A percentile compares a stretch with the other conserved stretches of the same genome.
These are phyloP conservation scores for Eucalyptus brandiana DNA, from an alignment of 345 rosid genomes.

Conservation along the genomic window DNA sequence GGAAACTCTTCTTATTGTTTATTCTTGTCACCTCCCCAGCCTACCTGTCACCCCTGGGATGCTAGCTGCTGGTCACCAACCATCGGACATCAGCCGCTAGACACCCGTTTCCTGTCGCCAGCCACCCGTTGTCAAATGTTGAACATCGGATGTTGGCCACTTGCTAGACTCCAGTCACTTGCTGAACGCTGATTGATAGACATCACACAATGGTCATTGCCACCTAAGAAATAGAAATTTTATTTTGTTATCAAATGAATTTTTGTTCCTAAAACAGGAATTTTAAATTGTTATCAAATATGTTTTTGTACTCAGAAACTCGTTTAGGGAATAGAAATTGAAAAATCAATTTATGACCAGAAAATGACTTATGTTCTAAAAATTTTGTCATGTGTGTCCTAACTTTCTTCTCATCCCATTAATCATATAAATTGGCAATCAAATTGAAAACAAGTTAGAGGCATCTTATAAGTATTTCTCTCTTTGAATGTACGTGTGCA, in stretches of 20 bases:
- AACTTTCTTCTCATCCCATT: neutral
- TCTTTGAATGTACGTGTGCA: neutral
- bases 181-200: accelerated
- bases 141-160: no score
- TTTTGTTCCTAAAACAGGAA: accelerated
- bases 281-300: no score
- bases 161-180: accelerated
- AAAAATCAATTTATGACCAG: no score
- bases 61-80: accelerated
- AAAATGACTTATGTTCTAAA: no score
- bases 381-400: no score
- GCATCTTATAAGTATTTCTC: neutral
- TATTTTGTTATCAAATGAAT: no score
- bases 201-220: no score
- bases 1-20: no score
- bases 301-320: no score
- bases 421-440: neutral
- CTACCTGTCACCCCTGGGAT: accelerated
- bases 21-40: no score
- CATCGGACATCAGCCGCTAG: accelerated
- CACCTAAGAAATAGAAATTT: no score
- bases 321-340: accelerated
- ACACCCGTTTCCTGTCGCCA: accelerated
- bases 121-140: accelerated
- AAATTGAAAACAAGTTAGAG: neutral